Evolutionary conservation across 805 yeast species (phyloP).

Genomic region (Candida anglica): DNA sequence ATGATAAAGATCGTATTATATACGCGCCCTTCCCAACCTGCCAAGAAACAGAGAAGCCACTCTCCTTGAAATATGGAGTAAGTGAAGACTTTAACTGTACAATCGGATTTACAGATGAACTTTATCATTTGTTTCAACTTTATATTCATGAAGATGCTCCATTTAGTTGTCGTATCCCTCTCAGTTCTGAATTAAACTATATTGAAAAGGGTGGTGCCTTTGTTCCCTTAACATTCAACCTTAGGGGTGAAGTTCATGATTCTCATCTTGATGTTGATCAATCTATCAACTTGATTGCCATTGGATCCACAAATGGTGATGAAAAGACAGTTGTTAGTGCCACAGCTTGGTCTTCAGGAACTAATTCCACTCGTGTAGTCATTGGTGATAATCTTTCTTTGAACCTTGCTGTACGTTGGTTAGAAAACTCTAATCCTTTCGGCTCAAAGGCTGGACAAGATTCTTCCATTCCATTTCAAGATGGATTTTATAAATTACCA

Average conservation of each 20-base stretch:
- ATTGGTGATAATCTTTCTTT: conserved; percentile 64
- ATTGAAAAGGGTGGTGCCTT: conserved; percentile 42
- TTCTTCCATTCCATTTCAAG: conserved; percentile 28
- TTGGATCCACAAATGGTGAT: conserved; percentile 8
- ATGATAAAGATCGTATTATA: conserved; percentile 53
- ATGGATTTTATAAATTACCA: conserved; percentile 40
- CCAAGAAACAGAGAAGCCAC: conserved; percentile 59
- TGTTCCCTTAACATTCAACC: conserved; percentile 58
- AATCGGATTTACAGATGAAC: conserved; percentile 55
- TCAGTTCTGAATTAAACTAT: conserved; percentile 39
- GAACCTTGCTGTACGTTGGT: conserved; percentile 59
- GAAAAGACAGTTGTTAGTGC: conserved; percentile 48
- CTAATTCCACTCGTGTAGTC: conserved; percentile 55
- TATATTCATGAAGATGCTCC: conserved; percentile 79
- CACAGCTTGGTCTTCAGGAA: conserved; percentile 57
- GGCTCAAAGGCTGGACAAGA: conserved; percentile 13
- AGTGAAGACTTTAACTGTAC: conserved; percentile 58
- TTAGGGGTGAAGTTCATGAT: conserved; percentile 64
- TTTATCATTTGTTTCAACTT: conserved; percentile 69
- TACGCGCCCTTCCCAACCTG: conserved; percentile 60
- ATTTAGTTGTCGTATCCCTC: conserved; percentile 61
- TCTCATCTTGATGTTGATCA: conserved; percentile 67
- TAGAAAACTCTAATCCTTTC: conserved; percentile 19
- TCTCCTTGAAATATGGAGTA: conserved; percentile 49
- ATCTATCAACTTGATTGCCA: conserved; percentile 44